Evolutionary conservation across 805 yeast species (phyloP), one percentile per base, ranked within the genome.

Genomic region (Metschnikowia sp.): DNA sequence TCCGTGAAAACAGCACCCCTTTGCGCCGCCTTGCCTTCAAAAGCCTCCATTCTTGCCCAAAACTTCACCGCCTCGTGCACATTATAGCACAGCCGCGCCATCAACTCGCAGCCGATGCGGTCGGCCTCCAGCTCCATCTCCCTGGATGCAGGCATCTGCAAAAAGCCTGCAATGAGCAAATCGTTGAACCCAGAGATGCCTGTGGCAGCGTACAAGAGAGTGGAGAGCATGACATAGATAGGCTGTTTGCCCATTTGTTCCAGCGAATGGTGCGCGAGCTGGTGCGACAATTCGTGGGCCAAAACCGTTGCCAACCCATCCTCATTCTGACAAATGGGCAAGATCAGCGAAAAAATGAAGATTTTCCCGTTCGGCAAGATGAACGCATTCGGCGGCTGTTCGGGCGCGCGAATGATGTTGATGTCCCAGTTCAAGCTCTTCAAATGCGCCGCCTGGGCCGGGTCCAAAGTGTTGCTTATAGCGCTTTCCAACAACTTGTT

Each of bases 121-220:
- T 94, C 99, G 0, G 99, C 98, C 64, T 94, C 99, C 0, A 89
- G 78, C 66, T 94, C 99, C 96, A 89, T 89, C 49, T 81, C 88
- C 58, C 99, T 75, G 1, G 96, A 86, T 0, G 95, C 86, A 0
- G 97, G 97, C 78, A 85, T 78, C 54, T 81, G 79, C 41, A 90
- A 62, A 11, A 81, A 61, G 0, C 89, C 75, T 28, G 75, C 75
- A 12, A 88, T 64, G 26, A 77, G 48, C 31, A 86, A 53, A 44
- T 77, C 75, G 56, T 79, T 79, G 47, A 86, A 59, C 40, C 69
- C 68, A 67, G 6, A 82, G 68, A 5, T 95, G 89, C 4, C 91
- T 77, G n/a, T 55, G 36, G 82, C 55, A 1, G 84, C 62, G 57
- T 81, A 83, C 44, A 87, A 56, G 1, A 78, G 42, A 3, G 83